phyloP scores from a whole-genome alignment of 768 basidiomycete species.

The Auriscalpium microsporum region DNA sequence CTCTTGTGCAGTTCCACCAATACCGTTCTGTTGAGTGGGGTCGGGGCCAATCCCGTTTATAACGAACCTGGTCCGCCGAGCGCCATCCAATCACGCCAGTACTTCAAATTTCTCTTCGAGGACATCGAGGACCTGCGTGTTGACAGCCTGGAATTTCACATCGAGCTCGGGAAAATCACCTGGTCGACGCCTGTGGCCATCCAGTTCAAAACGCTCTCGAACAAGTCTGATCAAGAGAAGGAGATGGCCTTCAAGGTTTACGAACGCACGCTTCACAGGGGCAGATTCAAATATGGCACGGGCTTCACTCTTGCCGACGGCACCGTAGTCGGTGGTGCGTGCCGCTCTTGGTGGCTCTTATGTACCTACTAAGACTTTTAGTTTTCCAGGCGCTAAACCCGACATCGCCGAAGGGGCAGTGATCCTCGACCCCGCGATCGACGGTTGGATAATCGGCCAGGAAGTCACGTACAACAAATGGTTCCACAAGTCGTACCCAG shows the following conservation, averaged over 20 bases:
- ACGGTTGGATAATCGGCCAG: background rate
- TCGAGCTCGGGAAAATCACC: background rate
- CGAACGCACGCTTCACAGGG: background rate
- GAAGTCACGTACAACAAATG: too few species aligned
- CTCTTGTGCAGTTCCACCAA: background rate
- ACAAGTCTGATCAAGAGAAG: background rate
- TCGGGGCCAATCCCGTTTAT: background rate
- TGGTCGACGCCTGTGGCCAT: background rate
- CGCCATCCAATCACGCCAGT: background rate
- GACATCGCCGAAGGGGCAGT: background rate
- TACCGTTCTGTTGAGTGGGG: background rate
- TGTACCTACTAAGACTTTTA: background rate
- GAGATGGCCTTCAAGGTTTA: background rate
- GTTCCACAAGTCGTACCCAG: background rate
- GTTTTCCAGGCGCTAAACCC: background rate
- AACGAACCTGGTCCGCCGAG: background rate
- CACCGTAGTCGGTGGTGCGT: background rate
- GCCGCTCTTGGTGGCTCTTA: background rate
- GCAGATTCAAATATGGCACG: background rate
- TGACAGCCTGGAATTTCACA: background rate
- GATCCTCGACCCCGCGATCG: background rate
- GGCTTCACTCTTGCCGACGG: background rate
- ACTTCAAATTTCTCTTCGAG: constrained; percentile 1
- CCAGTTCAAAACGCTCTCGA: background rate
- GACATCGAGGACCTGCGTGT: background rate